phyloP scores from a whole-genome alignment of 768 basidiomycete genomes.

The Saitozyma sp. region DNA sequence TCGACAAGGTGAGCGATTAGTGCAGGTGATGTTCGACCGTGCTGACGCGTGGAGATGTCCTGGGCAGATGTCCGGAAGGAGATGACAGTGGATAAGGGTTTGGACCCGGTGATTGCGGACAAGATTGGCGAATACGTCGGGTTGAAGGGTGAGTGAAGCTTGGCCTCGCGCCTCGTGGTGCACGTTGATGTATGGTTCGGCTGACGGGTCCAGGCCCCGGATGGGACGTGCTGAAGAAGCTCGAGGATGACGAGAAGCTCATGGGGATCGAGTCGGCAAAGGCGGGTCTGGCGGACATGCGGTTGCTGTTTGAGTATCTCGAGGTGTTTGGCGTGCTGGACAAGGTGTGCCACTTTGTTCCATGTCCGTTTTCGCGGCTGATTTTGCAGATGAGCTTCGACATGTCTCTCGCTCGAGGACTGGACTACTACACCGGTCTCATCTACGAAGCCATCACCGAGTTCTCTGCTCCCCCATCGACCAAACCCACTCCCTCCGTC shows the following conservation, averaged over 20 bases:
- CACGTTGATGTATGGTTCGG: background rate
- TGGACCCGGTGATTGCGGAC: constrained; percentile 77
- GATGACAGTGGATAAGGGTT: constrained; percentile 94
- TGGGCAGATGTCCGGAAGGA: constrained; percentile 93
- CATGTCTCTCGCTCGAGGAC: constrained; percentile 91
- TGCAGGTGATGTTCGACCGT: background rate
- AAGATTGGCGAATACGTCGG: constrained; percentile 97
- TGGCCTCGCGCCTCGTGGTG: background rate
- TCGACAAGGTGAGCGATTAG: constrained; percentile 70
- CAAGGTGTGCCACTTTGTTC: constrained; percentile 59
- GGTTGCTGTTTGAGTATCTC: constrained; percentile 75
- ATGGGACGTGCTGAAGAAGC: constrained; percentile 68
- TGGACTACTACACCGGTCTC: constrained; percentile 98
- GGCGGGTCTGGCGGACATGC: constrained; percentile 84
- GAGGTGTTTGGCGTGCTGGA: constrained; percentile 74
- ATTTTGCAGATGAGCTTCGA: constrained; percentile 80
- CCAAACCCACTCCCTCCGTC: constrained; percentile 62
- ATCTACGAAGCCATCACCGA: constrained; percentile 96
- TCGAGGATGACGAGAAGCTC: constrained; percentile 66
- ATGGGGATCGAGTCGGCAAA: constrained; percentile 72
- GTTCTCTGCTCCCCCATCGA: constrained; percentile 86
- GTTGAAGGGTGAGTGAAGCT: constrained; percentile 67
- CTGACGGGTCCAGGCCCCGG: constrained; percentile 61
- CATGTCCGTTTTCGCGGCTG: background rate
- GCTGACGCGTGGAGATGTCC: constrained; percentile 60